Conservation (phyloP, 1,139 yeast genomes). For the Pichiaceae sp. region DNA sequence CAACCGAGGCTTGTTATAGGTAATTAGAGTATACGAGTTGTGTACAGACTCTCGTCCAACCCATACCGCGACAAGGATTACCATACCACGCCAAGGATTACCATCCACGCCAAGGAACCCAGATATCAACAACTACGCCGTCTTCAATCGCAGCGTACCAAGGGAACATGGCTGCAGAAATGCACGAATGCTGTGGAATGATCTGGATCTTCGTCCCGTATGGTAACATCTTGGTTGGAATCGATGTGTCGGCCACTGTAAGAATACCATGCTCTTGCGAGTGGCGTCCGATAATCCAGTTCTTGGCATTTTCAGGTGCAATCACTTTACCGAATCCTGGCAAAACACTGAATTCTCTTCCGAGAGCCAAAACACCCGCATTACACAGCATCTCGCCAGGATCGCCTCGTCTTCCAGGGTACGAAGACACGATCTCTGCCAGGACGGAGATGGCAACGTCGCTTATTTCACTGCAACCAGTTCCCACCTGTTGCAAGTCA, state of each 20-base stretch:
- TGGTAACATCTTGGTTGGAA: slow-evolving; percentile 32
- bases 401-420: slow-evolving; percentile 39
- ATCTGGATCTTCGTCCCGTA: slow-evolving; percentile 48
- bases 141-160: slow-evolving; percentile 48
- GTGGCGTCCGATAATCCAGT: slow-evolving; percentile 50
- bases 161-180: slow-evolving; percentile 57
- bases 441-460: slow-evolving; percentile 50
- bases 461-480: slow-evolving; percentile 42
- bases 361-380: slow-evolving; percentile 66
- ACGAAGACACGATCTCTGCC: slow-evolving; percentile 57
- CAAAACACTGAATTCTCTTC: slow-evolving; percentile 50
- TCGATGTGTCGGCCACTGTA: slow-evolving; percentile 26
- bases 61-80: too few relatives aligned
- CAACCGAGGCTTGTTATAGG: too few relatives aligned
- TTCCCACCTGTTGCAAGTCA: slow-evolving; percentile 69
- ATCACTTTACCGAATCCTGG: slow-evolving; percentile 42
- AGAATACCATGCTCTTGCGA: slow-evolving; percentile 63
- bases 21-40: too few relatives aligned
- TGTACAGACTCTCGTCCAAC: too few relatives aligned
- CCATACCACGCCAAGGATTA: too few relatives aligned
- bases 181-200: slow-evolving; percentile 70
- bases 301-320: slow-evolving; percentile 30
- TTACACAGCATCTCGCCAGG: slow-evolving; percentile 61
- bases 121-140: slow-evolving; percentile 50
- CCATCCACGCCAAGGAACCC: slow-evolving; percentile 63